Evolutionary conservation across 2,329 filamentous ascomycete species (phyloP).

Genomic region (Trichoderma breve): DNA sequence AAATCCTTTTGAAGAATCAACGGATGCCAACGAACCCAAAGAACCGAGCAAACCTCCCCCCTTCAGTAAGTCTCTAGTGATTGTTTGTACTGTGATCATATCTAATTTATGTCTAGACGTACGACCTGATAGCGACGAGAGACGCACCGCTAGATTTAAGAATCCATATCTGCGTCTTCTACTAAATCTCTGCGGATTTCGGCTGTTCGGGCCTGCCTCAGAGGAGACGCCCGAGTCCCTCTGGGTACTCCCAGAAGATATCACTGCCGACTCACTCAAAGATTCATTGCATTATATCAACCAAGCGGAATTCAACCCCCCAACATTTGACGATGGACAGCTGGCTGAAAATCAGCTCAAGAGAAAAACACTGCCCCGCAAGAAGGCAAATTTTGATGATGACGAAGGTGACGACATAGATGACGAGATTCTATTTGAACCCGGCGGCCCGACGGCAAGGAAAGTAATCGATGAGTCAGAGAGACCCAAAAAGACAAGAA

Average conservation of each 20-base stretch:
- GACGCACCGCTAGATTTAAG: slow-evolving; percentile 76
- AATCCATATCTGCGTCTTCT: slow-evolving; percentile 85
- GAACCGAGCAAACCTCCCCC: slow-evolving; percentile 33
- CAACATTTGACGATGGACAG: slow-evolving; percentile 71
- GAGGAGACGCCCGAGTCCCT: slow-evolving; percentile 72
- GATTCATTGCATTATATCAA: slow-evolving; percentile 71
- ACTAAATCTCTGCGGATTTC: slow-evolving; percentile 71
- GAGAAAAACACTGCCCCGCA: slow-evolving; percentile 59
- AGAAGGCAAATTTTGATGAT: slow-evolving; percentile 66
- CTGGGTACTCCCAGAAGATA: slow-evolving; percentile 71
- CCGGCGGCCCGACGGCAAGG: slow-evolving; percentile 61
- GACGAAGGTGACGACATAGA: slow-evolving; percentile 53
- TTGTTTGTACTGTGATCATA: slow-evolving; percentile 30
- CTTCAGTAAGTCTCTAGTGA: slow-evolving; percentile 33
- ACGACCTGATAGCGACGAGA: slow-evolving; percentile 62
- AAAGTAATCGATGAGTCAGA: slow-evolving; percentile 56
- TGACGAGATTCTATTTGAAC: slow-evolving; percentile 64
- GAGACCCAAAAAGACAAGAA: slow-evolving; percentile 46
- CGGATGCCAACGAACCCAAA: slow-evolving; percentile 28
- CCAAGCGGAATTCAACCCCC: slow-evolving; percentile 74
- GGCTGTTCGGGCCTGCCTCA: slow-evolving; percentile 50
- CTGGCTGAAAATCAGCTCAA: slow-evolving; percentile 77
- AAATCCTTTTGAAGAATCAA: slow-evolving; percentile 35
- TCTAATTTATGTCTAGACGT: slow-evolving; percentile 44
- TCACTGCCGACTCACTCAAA: slow-evolving; percentile 64